A percentile compares a stretch with the other conserved stretches of the same genome.
Conservation (phyloP, 768 basidiomycete species). For the Podaxis sp. region DNA sequence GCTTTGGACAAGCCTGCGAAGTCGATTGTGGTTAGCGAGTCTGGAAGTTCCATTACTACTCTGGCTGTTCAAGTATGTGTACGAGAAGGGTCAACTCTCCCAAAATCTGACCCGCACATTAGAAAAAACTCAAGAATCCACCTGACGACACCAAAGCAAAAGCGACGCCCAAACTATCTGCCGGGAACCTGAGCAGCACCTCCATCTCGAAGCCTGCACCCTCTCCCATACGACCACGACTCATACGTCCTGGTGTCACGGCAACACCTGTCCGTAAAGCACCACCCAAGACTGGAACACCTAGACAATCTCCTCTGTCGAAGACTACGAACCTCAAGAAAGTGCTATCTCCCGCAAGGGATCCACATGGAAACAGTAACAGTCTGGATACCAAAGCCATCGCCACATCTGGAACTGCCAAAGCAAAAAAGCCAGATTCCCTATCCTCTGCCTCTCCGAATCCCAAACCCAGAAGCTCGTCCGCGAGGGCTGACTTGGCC, state of each 20-base stretch:
- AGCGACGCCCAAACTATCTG: not conserved
- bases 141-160: not conserved
- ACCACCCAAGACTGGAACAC: conserved; percentile 10
- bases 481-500: conserved; percentile 17
- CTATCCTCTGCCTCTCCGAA: not conserved
- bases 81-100: not conserved
- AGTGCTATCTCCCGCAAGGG: conserved; percentile 34
- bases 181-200: not conserved
- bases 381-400: conserved; percentile 8
- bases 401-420: conserved; percentile 10
- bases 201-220: not conserved
- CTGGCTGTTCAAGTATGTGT: conserved; percentile 55
- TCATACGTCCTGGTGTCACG: conserved; percentile 16
- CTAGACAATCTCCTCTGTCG: not conserved
- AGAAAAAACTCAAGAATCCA: conserved; percentile 1
- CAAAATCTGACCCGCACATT: not conserved
- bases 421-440: conserved; percentile 14
- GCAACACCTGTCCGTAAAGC: conserved; percentile 4
- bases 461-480: not conserved
- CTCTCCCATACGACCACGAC: conserved; percentile 4
- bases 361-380: conserved; percentile 32
- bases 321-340: conserved; percentile 19
- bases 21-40: conserved; percentile 44
- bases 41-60: conserved; percentile 41
- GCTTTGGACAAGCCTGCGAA: conserved; percentile 63